phyloP scores from a whole-genome alignment of 352 stramenopile species.

The Phytophthora ramorum region DNA sequence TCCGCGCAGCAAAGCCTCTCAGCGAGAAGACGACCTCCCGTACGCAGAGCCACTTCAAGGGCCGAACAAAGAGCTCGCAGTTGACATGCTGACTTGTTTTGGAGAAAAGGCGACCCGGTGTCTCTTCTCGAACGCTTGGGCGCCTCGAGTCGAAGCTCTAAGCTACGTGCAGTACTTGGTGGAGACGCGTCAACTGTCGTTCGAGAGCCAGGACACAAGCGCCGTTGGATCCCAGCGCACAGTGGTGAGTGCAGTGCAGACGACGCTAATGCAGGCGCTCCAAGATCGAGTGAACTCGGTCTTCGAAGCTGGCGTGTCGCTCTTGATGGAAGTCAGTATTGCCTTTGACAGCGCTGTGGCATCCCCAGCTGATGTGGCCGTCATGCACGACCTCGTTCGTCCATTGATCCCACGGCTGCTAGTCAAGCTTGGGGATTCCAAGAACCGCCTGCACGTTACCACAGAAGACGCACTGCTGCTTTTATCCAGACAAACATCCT shows the following conservation, averaged over 20 bases:
- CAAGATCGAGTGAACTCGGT: slow-evolving; percentile 84
- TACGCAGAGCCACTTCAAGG: slow-evolving; percentile 83
- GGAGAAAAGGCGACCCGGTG: slow-evolving; percentile 78
- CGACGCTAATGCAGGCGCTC: slow-evolving; percentile 61
- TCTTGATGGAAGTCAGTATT: slow-evolving; percentile 83
- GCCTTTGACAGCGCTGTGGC: slow-evolving; percentile 45
- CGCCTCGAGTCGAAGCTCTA: slow-evolving; percentile 78
- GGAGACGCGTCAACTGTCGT: slow-evolving; percentile 55
- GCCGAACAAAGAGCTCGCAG: slow-evolving; percentile 58
- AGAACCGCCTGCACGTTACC: slow-evolving; percentile 70
- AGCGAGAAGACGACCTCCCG: slow-evolving; percentile 77
- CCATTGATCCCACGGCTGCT: slow-evolving; percentile 78
- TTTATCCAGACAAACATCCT: slow-evolving; percentile 62
- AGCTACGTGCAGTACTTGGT: slow-evolving; percentile 80
- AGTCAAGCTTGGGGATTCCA: slow-evolving; percentile 79
- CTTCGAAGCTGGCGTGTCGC: slow-evolving; percentile 71
- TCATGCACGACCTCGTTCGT: slow-evolving; percentile 64
- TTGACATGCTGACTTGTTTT: slow-evolving; percentile 58
- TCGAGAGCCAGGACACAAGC: slow-evolving; percentile 32
- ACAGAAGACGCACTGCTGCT: slow-evolving; percentile 81
- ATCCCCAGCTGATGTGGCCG: slow-evolving; percentile 26
- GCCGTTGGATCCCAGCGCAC: slow-evolving; percentile 7
- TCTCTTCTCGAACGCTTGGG: slow-evolving; percentile 85
- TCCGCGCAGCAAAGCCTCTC: slow-evolving; percentile 56
- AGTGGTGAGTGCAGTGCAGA: slow-evolving; percentile 55